A percentile compares a stretch with the other conserved stretches of the same genome.
These are phyloP conservation scores for Magnusiomyces magnusii DNA, from an alignment of 1,139 yeast genomes.

Conservation along the genomic window DNA sequence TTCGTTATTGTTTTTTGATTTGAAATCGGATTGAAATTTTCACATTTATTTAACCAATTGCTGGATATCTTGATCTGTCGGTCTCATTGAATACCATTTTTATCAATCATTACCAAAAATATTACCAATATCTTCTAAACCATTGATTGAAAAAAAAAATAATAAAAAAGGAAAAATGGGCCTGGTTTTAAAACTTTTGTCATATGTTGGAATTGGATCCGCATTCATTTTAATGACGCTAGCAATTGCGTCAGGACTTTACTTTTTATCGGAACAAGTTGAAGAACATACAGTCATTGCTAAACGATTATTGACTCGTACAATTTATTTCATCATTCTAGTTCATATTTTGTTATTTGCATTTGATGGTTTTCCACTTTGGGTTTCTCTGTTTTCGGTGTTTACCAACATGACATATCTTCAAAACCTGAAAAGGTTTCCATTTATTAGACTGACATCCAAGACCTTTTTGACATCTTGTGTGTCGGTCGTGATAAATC, in stretches of 20 bases:
- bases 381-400: constrained; percentile 56
- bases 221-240: constrained; percentile 71
- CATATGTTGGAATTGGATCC: constrained; percentile 61
- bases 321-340: constrained; percentile 53
- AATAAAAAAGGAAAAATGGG: constrained; percentile 5
- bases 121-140: too few species aligned
- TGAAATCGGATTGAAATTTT: too few species aligned
- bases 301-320: constrained; percentile 52
- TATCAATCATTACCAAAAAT: too few species aligned
- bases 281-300: constrained; percentile 92
- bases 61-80: too few species aligned
- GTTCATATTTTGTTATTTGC: constrained; percentile 50
- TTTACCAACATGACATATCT: constrained; percentile 63
- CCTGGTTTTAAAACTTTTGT: constrained; percentile 35
- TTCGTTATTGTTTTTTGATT: too few species aligned
- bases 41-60: too few species aligned
- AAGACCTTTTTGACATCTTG: constrained; percentile 68
- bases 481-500: constrained; percentile 66
- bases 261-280: constrained; percentile 83
- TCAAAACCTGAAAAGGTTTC: constrained; percentile 73
- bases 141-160: too few species aligned
- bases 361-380: constrained; percentile 73
- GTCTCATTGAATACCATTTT: too few species aligned
- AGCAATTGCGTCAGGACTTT: constrained; percentile 76
- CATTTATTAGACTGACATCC: constrained; percentile 65